Evolutionary conservation across 768 basidiomycete species (phyloP).

Genomic region (Paxillus ammoniavirescens): DNA sequence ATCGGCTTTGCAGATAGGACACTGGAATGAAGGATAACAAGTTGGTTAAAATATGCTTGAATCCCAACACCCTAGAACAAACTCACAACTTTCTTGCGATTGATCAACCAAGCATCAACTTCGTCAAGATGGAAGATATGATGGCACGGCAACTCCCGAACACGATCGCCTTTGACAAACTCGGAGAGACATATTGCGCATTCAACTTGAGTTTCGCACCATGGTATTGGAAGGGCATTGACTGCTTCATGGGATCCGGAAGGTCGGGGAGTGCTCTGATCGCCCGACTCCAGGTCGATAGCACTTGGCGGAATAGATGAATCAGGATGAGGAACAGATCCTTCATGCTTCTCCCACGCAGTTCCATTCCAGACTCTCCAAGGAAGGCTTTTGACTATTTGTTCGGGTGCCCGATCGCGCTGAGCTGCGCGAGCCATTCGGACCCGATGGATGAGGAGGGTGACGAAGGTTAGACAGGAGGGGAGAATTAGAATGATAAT

Average conservation of each 20-base stretch:
- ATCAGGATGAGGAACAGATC: conserved; percentile 25
- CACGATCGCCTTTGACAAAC: conserved; percentile 84
- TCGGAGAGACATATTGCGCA: conserved; percentile 92
- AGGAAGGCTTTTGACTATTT: conserved; percentile 73
- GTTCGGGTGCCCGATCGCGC: conserved; percentile 81
- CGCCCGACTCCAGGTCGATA: conserved; percentile 40
- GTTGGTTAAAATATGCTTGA: conserved; percentile 4
- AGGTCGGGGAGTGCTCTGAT: conserved; percentile 19
- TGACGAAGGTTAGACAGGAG: conserved; percentile 83
- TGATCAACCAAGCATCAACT: conserved; percentile 89
- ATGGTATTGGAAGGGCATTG: conserved; percentile 44
- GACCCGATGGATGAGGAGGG: conserved; percentile 85
- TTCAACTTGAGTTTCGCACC: conserved; percentile 82
- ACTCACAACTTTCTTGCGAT: conserved; percentile 88
- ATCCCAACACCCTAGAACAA: neutral
- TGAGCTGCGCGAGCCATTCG: conserved; percentile 80
- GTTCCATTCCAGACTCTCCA: conserved; percentile 82
- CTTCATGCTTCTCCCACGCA: conserved; percentile 77
- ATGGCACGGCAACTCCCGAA: conserved; percentile 89
- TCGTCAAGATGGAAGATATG: conserved; percentile 95
- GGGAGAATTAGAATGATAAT: conserved; percentile 88
- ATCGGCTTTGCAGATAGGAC: conserved; percentile 90
- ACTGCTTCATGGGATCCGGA: conserved; percentile 25
- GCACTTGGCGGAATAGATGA: conserved; percentile 24
- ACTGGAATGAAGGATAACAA: conserved; percentile 44